Evolutionary conservation across 2,329 filamentous ascomycete genomes (phyloP).

Genomic region (Cladosporium sp.): DNA sequence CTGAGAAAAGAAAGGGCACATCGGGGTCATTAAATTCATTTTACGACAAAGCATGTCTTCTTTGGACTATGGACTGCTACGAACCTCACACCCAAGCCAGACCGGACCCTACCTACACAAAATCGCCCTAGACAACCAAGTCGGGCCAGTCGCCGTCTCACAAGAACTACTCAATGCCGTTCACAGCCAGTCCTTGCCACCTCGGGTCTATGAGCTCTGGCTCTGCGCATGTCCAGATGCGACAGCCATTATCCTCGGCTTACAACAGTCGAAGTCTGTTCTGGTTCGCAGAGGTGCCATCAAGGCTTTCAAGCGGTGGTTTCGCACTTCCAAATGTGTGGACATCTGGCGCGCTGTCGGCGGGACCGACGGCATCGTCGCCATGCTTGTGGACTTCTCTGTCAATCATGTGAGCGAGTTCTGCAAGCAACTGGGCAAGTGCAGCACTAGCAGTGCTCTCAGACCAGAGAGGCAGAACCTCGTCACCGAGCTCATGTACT

Average conservation of each 20-base stretch:
- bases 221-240: conserved; percentile 16
- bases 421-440: conserved; percentile 14
- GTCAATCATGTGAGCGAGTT: conserved; percentile 21
- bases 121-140: background rate
- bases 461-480: conserved; percentile 10
- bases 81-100: background rate
- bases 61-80: background rate
- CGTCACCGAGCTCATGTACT: conserved; percentile 17
- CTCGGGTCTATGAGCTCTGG: conserved; percentile 20
- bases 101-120: background rate
- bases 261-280: conserved; percentile 14
- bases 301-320: conserved; percentile 13
- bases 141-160: conserved; percentile 9
- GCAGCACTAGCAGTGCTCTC: conserved; percentile 4
- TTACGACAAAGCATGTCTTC: background rate
- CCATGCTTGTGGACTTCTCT: conserved; percentile 17
- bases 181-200: conserved; percentile 15
- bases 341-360: conserved; percentile 19
- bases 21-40: background rate
- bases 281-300: conserved; percentile 16
- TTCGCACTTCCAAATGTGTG: conserved; percentile 12
- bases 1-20: background rate
- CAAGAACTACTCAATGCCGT: conserved; percentile 17
- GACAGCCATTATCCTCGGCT: conserved; percentile 14
- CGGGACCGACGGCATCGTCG: conserved; percentile 17